A percentile compares a stretch with the other conserved stretches of the same genome.
phyloP scores from a whole-genome alignment of 169 alveolate species.

The Plasmodium sp. region DNA sequence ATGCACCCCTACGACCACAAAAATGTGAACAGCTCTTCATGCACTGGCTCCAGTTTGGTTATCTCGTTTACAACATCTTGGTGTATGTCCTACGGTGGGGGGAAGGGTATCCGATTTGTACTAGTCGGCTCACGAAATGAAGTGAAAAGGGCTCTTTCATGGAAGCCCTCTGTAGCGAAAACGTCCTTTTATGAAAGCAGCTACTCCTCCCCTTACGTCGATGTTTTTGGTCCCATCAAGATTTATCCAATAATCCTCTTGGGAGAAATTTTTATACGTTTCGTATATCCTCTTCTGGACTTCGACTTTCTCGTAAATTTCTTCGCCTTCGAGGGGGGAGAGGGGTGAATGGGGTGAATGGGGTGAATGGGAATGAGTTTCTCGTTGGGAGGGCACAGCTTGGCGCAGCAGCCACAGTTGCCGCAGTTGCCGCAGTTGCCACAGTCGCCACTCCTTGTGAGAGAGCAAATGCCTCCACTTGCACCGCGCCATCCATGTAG shows the following conservation, averaged over 20 bases:
- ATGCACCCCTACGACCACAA: slow-evolving; percentile 49
- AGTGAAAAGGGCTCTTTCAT: not conserved
- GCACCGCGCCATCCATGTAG: not conserved
- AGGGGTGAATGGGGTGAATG: not conserved
- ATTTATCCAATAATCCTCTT: slow-evolving; percentile 64
- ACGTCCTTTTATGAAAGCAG: not conserved
- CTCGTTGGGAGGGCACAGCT: not conserved
- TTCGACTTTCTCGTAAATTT: slow-evolving; percentile 67
- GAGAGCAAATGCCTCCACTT: not conserved
- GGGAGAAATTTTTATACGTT: slow-evolving; percentile 25
- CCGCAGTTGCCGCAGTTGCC: not conserved
- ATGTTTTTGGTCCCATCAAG: slow-evolving; percentile 74
- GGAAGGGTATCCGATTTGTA: not conserved
- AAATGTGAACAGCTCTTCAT: slow-evolving; percentile 11
- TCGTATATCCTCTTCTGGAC: slow-evolving; percentile 55
- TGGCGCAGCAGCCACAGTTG: not conserved
- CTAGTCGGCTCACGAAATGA: not conserved
- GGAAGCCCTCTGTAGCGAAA: not conserved
- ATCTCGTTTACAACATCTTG: slow-evolving; percentile 12
- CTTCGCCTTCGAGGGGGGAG: slow-evolving; percentile 31
- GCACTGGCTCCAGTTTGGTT: not conserved
- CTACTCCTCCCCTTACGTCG: slow-evolving; percentile 12
- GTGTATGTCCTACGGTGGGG: slow-evolving; percentile 48
- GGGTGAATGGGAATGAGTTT: not conserved
- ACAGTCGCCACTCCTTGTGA: not conserved